Percentiles rank a stretch among this genome's conserved stretches.
Evolutionary conservation across 1,284 basidiomycete species (phyloP).

Genomic region (Ganoderma resinaceum): DNA sequence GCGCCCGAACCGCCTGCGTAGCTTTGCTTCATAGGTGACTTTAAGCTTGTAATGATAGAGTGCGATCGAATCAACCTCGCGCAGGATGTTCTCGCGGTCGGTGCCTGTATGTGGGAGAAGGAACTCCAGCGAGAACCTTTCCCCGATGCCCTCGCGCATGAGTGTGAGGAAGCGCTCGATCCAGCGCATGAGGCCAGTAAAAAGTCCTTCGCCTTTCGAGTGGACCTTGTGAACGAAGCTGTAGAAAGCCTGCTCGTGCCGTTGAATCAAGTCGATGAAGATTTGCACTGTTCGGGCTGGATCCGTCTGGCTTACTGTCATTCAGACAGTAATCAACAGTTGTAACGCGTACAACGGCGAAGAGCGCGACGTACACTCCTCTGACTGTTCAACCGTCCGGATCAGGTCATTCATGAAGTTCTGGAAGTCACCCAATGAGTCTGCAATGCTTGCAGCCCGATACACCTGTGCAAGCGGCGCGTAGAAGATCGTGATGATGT

Average conservation of each 20-base stretch:
- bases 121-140: conserved; percentile 82
- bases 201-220: conserved; percentile 94
- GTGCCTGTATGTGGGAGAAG: conserved; percentile 82
- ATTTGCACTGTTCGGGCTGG: conserved; percentile 89
- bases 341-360: neutral
- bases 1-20: conserved; percentile 80
- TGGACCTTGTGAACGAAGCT: conserved; percentile 99
- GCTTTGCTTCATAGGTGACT: conserved; percentile 88
- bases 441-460: conserved; percentile 95
- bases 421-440: conserved; percentile 92
- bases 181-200: conserved; percentile 96
- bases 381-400: conserved; percentile 90
- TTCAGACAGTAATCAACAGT: neutral
- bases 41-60: conserved; percentile 94
- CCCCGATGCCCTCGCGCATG: conserved; percentile 87
- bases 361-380: conserved; percentile 73
- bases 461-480: conserved; percentile 98
- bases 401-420: conserved; percentile 97
- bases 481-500: conserved; percentile 99
- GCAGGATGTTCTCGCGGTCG: conserved; percentile 78
- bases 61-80: conserved; percentile 87
- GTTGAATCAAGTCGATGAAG: conserved; percentile 92
- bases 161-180: conserved; percentile 94
- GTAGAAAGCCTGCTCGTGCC: conserved; percentile 97
- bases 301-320: conserved; percentile 81